A percentile compares a stretch with the other conserved stretches of the same genome.
These are phyloP conservation scores for Blastobotrys attinorum DNA, from an alignment of 805 yeast species.

Conservation along the genomic window DNA sequence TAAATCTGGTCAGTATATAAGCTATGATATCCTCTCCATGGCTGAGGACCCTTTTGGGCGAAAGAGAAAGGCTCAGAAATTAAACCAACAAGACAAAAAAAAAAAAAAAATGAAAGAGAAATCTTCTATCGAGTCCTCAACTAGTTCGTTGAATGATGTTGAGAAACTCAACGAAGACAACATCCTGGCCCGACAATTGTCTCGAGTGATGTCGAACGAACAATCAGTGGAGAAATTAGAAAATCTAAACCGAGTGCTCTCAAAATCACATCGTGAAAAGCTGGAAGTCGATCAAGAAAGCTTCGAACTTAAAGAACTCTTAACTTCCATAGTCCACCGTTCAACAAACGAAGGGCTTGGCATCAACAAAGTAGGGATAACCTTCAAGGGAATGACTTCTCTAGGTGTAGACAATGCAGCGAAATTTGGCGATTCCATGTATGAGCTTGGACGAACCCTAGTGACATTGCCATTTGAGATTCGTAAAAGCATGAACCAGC, in stretches of 20 bases:
- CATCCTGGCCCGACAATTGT: conserved; percentile 16
- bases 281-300: not conserved
- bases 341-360: conserved; percentile 29
- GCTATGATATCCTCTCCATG: not conserved
- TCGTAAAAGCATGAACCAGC: not conserved
- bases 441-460: conserved; percentile 31
- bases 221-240: conserved; percentile 35
- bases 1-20: not conserved
- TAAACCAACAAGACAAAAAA: not conserved
- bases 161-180: conserved; percentile 19
- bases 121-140: not conserved
- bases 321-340: conserved; percentile 14
- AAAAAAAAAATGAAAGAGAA: not conserved
- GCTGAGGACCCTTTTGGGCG: not conserved
- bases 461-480: not conserved
- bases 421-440: conserved; percentile 38
- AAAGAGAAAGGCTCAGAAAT: not conserved
- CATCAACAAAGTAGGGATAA: conserved; percentile 29
- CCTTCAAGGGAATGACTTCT: conserved; percentile 33
- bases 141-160: conserved; percentile 6
- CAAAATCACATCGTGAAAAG: conserved; percentile 36
- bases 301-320: not conserved
- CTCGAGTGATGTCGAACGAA: conserved; percentile 22
- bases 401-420: conserved; percentile 30
- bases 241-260: conserved; percentile 41